Percentiles rank a stretch among this genome's conserved stretches.
phyloP scores from a whole-genome alignment of 73 alveolate genomes.

The Paramecium biaurelia region DNA sequence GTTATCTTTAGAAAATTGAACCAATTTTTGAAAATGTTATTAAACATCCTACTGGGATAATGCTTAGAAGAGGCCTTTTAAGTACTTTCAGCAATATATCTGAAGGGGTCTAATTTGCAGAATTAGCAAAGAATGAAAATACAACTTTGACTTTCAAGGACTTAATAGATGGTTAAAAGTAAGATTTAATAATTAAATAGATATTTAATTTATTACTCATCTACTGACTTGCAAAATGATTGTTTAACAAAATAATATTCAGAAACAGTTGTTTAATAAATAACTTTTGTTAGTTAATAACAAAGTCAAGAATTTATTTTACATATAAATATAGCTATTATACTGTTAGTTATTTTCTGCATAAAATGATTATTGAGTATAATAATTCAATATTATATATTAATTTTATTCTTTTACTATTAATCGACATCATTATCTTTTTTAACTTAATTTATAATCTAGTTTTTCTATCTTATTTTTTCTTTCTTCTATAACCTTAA shows the following conservation, averaged over 20 bases:
- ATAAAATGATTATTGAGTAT: not conserved
- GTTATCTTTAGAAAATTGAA: not conserved
- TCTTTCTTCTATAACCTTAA: conserved; percentile 53
- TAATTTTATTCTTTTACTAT: not conserved
- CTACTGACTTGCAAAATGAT: conserved; percentile 7
- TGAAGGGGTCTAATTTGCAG: conserved; percentile 13
- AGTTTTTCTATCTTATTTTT: conserved; percentile 50
- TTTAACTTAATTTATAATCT: conserved; percentile 31
- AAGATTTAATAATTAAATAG: not conserved
- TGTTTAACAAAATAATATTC: conserved; percentile 6
- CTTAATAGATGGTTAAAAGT: not conserved
- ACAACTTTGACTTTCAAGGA: conserved; percentile 4
- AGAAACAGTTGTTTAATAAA: not conserved
- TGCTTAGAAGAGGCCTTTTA: conserved; percentile 27
- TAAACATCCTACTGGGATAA: conserved; percentile 22
- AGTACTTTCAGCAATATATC: conserved; percentile 28
- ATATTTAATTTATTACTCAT: not conserved
- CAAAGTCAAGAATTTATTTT: not conserved
- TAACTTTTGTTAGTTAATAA: not conserved
- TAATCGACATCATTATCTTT: not conserved
- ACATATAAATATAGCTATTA: not conserved
- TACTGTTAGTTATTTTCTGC: not conserved
- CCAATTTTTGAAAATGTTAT: not conserved
- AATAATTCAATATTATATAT: not conserved
- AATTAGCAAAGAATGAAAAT: not conserved